A percentile compares a stretch with the other conserved stretches of the same genome.
These are phyloP conservation scores for Thecaphora frezii DNA, from an alignment of 1,284 basidiomycete species.

Conservation along the genomic window DNA sequence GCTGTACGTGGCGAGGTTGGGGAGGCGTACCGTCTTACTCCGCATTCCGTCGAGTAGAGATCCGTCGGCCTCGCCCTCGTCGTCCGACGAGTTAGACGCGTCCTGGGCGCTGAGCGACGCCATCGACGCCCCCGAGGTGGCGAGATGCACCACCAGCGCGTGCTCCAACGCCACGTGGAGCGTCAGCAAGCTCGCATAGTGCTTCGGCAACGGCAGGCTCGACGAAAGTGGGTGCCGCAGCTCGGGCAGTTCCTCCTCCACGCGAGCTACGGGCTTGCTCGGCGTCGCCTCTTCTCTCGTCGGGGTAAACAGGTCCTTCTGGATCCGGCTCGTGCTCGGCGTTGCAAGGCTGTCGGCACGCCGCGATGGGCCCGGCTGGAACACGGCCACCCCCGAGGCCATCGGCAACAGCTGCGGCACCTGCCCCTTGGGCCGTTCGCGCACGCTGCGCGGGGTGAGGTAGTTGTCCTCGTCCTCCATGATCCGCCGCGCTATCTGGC, in stretches of 20 bases:
- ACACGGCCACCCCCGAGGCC: neutral
- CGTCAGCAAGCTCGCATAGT: slow-evolving; percentile 37
- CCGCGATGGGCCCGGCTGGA: neutral
- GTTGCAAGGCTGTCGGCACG: neutral
- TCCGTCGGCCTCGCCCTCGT: neutral
- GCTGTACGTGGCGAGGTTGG: slow-evolving; percentile 46
- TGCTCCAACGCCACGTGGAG: slow-evolving; percentile 50
- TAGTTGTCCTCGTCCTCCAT: slow-evolving; percentile 27
- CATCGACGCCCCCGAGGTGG: slow-evolving; percentile 41
- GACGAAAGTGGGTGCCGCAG: slow-evolving; percentile 17
- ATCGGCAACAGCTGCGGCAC: neutral
- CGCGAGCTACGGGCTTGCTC: too few relatives aligned
- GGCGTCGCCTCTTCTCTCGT: neutral
- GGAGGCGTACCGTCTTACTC: slow-evolving; percentile 33
- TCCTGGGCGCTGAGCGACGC: slow-evolving; percentile 11
- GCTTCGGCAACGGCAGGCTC: slow-evolving; percentile 33
- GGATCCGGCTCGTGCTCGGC: neutral
- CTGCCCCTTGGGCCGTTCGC: slow-evolving; percentile 14
- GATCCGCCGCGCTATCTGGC: neutral
- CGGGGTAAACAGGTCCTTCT: neutral
- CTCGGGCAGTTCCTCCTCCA: slow-evolving; percentile 5
- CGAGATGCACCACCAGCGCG: slow-evolving; percentile 51
- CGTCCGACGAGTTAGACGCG: slow-evolving; percentile 2
- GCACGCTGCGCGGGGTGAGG: slow-evolving; percentile 30
- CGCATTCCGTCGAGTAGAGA: too few relatives aligned